These are phyloP conservation scores for Aegilops bicornis DNA, from an alignment of 176 grass and related monocot species.

Conservation along the genomic window DNA sequence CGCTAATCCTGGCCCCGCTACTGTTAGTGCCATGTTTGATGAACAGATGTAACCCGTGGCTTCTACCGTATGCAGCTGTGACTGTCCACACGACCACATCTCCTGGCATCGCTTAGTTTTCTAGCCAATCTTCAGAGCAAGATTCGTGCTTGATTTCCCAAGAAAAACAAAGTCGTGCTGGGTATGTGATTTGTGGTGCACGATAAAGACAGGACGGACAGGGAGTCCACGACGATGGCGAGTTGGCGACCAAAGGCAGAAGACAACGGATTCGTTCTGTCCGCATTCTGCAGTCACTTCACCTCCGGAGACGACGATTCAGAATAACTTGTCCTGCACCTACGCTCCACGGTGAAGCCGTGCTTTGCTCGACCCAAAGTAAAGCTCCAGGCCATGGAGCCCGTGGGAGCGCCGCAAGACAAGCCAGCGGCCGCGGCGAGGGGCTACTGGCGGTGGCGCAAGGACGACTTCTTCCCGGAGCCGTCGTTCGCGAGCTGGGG, in stretches of 20 bases:
- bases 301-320: background rate
- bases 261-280: background rate
- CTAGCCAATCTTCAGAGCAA: background rate
- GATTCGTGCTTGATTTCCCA: background rate
- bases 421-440: background rate
- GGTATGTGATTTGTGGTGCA: background rate
- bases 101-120: background rate
- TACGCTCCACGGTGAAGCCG: too few species aligned
- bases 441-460: slow-evolving; percentile 1
- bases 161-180: background rate
- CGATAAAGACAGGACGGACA: background rate
- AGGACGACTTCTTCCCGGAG: slow-evolving; percentile 1
- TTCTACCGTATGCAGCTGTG: too few species aligned
- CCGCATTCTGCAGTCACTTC: background rate
- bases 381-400: background rate
- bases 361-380: too few species aligned
- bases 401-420: background rate
- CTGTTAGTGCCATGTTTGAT: too few species aligned
- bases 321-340: background rate
- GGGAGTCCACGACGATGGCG: slow-evolving; percentile 10
- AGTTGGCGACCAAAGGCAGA: background rate
- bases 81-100: too few species aligned
- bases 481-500: slow-evolving; percentile 9
- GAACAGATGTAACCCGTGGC: too few species aligned
- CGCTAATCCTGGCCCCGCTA: too few species aligned